Evolutionary conservation across 805 yeast species (phyloP), one percentile per base, ranked within the genome.

Genomic region (Pichia rugopelliculosa): DNA sequence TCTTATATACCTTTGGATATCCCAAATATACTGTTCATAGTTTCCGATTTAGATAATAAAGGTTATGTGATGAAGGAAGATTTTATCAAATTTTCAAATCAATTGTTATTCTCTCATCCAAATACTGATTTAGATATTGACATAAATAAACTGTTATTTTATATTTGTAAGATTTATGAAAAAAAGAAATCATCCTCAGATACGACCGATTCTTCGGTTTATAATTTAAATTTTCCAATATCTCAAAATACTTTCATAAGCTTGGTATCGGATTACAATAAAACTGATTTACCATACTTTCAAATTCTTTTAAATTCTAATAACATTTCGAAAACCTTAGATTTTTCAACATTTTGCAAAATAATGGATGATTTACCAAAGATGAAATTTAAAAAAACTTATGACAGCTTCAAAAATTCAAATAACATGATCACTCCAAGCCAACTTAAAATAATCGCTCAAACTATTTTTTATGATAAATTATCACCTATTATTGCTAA

Each of bases 21-120:
- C 4, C 79, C 79, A 62, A 85, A 84, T 6, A 73, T 90, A 51
- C 79, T 91, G 42, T 91, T 85, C 61, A 71, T 84, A 48, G 80
- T 88, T 24, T 87, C 96, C 15, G 98, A 91, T 67, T 77, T 77
- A 49, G 72, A 74, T 36, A 71, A 74, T 47, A 77, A 79, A 54
- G 97, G 96, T 8, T 80, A 73, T 50, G 40, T 65, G 22, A 57
- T 60, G 24, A 57, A 55, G 34, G 63, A 70, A 23, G 96, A 91
- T 61, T 91, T 95, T 84, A 67, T 77, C 44, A 74, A 75, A 39
- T 86, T 91, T 61, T 80, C 85, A 57, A 72, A 75, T 51, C 73
- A 72, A 30, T 65, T 77, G 8, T 27, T 64, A 6, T 55, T 36
- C 20, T 41, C 47, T 11, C 26, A 41, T 27, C 23, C 75, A 39